Percentiles rank a stretch among this genome's conserved stretches.
Evolutionary conservation across 2,329 filamentous ascomycete genomes (phyloP).

Genomic region (Ascochyta viciae-villosae): DNA sequence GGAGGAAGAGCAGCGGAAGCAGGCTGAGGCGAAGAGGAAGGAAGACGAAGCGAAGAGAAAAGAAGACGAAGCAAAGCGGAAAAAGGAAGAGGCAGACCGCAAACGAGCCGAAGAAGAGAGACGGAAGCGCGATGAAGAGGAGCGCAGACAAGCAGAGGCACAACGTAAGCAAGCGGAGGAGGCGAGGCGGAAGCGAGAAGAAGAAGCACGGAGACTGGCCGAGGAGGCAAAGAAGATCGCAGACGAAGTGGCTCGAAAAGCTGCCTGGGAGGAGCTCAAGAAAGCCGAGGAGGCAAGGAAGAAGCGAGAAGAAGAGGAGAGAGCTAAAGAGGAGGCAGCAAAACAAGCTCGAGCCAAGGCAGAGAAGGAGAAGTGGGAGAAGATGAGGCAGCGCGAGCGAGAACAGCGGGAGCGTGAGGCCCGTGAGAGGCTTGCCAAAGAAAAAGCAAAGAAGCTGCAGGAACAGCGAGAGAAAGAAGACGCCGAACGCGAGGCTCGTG

Average conservation of each 20-base stretch:
- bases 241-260: slow-evolving; percentile 57
- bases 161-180: slow-evolving; percentile 50
- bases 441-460: slow-evolving; percentile 50
- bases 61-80: slow-evolving; percentile 48
- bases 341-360: slow-evolving; percentile 54
- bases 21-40: slow-evolving; percentile 52
- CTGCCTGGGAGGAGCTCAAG: slow-evolving; percentile 48
- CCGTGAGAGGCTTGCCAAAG: slow-evolving; percentile 54
- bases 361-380: slow-evolving; percentile 61
- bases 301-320: slow-evolving; percentile 48
- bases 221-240: slow-evolving; percentile 54
- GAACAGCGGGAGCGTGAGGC: slow-evolving; percentile 58
- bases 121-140: slow-evolving; percentile 46
- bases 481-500: slow-evolving; percentile 44
- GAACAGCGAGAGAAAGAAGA: slow-evolving; percentile 51
- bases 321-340: slow-evolving; percentile 58
- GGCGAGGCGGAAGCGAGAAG: slow-evolving; percentile 53
- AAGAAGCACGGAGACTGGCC: slow-evolving; percentile 49
- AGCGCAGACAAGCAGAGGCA: slow-evolving; percentile 32
- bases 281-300: slow-evolving; percentile 44
- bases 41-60: slow-evolving; percentile 41
- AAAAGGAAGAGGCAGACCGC: slow-evolving; percentile 42
- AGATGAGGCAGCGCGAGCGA: slow-evolving; percentile 56
- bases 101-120: slow-evolving; percentile 16
- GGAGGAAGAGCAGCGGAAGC: slow-evolving; percentile 43